Evolutionary conservation across 345 rosid genomes (phyloP).

Genomic region (Eutrema heterophyllum): DNA sequence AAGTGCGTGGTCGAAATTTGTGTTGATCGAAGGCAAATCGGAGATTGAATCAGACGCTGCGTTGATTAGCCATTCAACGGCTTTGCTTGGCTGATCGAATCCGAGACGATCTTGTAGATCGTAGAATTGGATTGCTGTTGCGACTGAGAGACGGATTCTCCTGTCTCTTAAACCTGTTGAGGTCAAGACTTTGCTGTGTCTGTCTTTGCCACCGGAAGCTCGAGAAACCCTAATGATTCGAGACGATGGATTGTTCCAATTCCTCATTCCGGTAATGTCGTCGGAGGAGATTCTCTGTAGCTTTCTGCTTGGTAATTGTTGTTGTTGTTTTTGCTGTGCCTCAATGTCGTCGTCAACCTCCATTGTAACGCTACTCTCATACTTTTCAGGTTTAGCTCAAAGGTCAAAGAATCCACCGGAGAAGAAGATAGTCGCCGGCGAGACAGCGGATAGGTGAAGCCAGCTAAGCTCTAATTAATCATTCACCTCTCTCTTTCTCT

Average conservation of each 20-base stretch:
- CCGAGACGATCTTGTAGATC: conserved; percentile 93
- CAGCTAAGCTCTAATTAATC: conserved; percentile 10
- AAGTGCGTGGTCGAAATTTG: conserved; percentile 34
- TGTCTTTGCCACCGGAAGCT: conserved; percentile 92
- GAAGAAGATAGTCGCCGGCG: background rate
- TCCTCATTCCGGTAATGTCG: conserved; percentile 27
- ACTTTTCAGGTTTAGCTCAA: conserved; percentile 34
- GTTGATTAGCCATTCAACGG: conserved; percentile 89
- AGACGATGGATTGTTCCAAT: conserved; percentile 67
- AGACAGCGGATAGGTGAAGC: background rate
- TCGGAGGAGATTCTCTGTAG: conserved; percentile 37
- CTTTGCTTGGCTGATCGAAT: conserved; percentile 93
- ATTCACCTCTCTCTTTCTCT: conserved; percentile 38
- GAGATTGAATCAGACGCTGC: conserved; percentile 79
- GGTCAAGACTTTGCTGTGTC: conserved; percentile 96
- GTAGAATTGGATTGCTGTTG: conserved; percentile 88
- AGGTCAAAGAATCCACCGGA: background rate
- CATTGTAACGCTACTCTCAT: conserved; percentile 75
- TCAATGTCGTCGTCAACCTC: conserved; percentile 64
- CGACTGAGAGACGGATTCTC: conserved; percentile 76
- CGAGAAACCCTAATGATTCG: conserved; percentile 91
- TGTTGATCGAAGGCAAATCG: conserved; percentile 67
- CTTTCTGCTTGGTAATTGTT: conserved; percentile 39
- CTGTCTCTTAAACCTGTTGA: conserved; percentile 85
- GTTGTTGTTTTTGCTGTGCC: conserved; percentile 41